phyloP scores from a whole-genome alignment of 139 green algal genomes.

The Chlorokybus atmophyticus region DNA sequence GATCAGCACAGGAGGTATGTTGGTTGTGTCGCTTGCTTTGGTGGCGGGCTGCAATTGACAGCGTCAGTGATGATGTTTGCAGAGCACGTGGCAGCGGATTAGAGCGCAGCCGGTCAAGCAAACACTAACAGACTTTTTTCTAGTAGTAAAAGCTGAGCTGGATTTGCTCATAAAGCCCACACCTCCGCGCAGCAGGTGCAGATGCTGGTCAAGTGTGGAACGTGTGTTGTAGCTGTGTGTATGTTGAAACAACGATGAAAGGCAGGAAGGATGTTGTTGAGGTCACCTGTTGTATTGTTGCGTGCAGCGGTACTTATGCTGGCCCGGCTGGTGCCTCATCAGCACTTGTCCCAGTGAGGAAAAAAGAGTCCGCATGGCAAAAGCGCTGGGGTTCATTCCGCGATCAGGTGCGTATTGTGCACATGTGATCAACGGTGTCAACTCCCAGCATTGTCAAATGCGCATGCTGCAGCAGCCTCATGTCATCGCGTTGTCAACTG shows the following conservation, averaged over 20 bases:
- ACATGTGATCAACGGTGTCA: no score
- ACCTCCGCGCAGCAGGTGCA: not conserved
- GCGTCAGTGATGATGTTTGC: not conserved
- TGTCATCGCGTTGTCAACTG: not conserved
- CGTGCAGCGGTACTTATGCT: not conserved
- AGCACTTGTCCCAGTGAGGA: not conserved
- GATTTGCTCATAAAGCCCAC: not conserved
- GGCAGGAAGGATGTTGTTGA: no score
- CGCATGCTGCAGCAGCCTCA: not conserved
- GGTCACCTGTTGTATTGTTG: not conserved
- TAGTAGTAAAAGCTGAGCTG: not conserved
- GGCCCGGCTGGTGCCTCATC: no score
- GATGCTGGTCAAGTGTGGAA: no score
- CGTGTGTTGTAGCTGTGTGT: no score
- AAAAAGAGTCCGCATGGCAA: not conserved
- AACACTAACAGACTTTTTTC: not conserved
- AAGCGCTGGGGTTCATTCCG: not conserved
- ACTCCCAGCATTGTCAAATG: no score
- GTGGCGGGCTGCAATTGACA: not conserved
- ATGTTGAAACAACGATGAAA: no score
- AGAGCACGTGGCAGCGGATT: not conserved
- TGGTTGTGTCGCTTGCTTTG: no score
- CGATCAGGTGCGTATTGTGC: conserved; percentile 5
- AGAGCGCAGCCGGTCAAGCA: not conserved
- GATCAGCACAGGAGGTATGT: no score